Evolutionary conservation across 2,329 filamentous ascomycete genomes (phyloP), one percentile per base, ranked within the genome.

Genomic region (Apiospora pterosperma): DNA sequence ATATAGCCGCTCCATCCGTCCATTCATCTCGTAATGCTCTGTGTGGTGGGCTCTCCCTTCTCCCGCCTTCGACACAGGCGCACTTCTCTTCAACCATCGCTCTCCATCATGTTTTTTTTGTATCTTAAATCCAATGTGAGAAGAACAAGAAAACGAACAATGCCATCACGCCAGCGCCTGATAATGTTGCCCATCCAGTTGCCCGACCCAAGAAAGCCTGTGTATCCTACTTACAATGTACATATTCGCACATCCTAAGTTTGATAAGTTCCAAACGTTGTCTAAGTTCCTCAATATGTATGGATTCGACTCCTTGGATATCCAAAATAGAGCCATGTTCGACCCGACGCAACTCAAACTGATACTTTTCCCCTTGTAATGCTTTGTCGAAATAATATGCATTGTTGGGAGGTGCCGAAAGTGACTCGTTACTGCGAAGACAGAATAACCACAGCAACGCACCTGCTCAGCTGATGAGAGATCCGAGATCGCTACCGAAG

Each of bases 401-500:
- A 55, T 55, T 31, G 16, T 31, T 55, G 25, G 16, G 34, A 28
- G 28, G 16, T n/a, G 25, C 16, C 28, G 28, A 34, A 55, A 55
- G 28, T 7, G 16, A 34, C 28, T 55, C 48, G 25, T 31, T 52
- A 28, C 31, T 55, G 48, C 28, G 7, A 61, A 61, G 11, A 59
- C 36, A 63, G 31, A 62, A 36, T 34, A 44, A 60, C 36, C 28
- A 55, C 48, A 55, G 23, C 23, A 52, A 31, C 25, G 7, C 42
- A 25, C 14, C 16, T 7, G 34, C 36, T 65, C 72, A 80, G 70
- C 70, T 78, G 70, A 85, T 83, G 67, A 85, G 76, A 25, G 81
- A 77, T 42, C 82, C 80, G 59, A 87, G 76, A 38, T 84, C 83
- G 62, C 76, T 79, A 38, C 80, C 79, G 23, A 82, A 72, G 52